Conservation (phyloP, 768 basidiomycete species). For the Russula emetica region DNA sequence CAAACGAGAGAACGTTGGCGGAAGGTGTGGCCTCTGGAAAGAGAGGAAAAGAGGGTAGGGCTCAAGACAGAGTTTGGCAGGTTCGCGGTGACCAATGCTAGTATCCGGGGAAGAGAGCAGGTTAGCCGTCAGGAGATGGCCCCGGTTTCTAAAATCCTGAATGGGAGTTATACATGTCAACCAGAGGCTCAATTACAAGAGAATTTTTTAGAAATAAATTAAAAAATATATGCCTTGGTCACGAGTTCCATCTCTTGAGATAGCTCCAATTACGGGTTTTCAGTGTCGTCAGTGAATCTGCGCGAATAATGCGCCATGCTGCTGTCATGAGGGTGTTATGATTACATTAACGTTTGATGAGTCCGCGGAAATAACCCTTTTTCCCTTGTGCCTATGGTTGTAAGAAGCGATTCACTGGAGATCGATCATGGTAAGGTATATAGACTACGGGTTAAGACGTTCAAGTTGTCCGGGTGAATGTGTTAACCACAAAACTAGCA, state of each 20-base stretch:
- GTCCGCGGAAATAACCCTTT: neutral
- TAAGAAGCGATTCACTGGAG: neutral
- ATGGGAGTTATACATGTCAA: neutral
- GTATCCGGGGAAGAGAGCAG: neutral
- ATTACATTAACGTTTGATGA: neutral
- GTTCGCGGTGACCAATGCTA: neutral
- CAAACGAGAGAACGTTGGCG: slow-evolving; percentile 40
- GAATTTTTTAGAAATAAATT: slow-evolving; percentile 27
- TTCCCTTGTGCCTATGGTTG: too few relatives aligned
- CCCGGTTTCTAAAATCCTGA: neutral
- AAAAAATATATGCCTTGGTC: slow-evolving; percentile 33
- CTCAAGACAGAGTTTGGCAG: neutral
- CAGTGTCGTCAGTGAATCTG: neutral
- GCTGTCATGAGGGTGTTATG: slow-evolving; percentile 26
- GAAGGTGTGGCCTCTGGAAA: slow-evolving; percentile 32
- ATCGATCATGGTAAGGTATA: neutral
- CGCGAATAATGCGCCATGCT: slow-evolving; percentile 31
- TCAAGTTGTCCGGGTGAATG: neutral
- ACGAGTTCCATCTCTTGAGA: neutral
- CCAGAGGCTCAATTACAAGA: slow-evolving; percentile 1
- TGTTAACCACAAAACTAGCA: neutral
- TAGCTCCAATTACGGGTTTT: neutral
- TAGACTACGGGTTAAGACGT: neutral
- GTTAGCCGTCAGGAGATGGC: neutral
- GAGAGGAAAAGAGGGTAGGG: neutral